Evolutionary conservation across 2,329 filamentous ascomycete genomes (phyloP), one percentile per base, ranked within the genome.

Genomic region (Arthroderma uncinatum): DNA sequence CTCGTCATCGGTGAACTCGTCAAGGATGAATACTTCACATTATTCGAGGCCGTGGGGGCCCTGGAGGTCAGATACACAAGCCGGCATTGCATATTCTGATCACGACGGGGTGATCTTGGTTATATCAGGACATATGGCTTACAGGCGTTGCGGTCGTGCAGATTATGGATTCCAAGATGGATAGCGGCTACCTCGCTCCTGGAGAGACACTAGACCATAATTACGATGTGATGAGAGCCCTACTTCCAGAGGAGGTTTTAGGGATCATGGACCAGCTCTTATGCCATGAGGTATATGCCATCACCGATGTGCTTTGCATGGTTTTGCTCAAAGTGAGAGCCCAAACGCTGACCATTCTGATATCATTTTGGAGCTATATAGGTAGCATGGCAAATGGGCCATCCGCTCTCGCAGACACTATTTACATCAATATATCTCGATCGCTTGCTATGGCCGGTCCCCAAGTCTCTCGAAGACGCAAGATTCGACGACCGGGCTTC

Each of bases 161-260:
- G 93, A 95, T 98, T 65, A 96, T 96, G 89, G 93, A 98, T 67
- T 85, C 88, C 0, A 98, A 97, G 73, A 98, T 98, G 93, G 93
- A 98, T 71, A 96, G 89, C 67, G 93, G 93, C 28, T 90, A 86
- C 62, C 77, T 94, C 5, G 79, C 82, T 19, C 82, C 86, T 6
- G 87, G 85, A 30, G 89, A 95, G 66, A 70, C 58, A 61, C 80
- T 92, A 34, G 88, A 95, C 59, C 86, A 92, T 61, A 80, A 87
- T 54, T 95, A 92, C 70, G 85, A 95, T 66, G 82, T 90, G 40
- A 75, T 81, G 44, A 77, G 78, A 50, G 75, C 80, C 5, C 74
- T 95, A 40, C 76, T 85, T 12, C 87, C 89, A 0, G 82, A 86
- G 64, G 86, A 98, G 71, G 82, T 95, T 0, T 75, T 98, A 56